phyloP scores from a whole-genome alignment of 805 yeast species.

The Ogataea neopini region DNA sequence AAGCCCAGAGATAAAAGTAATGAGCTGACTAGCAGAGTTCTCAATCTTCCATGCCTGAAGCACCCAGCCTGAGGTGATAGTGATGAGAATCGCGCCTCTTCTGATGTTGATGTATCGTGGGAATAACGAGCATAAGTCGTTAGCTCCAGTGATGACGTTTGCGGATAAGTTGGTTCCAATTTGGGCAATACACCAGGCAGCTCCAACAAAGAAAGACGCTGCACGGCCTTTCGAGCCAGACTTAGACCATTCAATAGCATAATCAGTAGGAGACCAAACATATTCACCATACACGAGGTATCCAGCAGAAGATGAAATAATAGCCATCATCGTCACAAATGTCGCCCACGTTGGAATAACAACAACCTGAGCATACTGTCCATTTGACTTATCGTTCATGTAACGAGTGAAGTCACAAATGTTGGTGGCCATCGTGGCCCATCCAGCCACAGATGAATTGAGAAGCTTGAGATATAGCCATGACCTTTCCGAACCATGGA shows the following conservation, averaged over 20 bases:
- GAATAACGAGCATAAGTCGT: conserved; percentile 55
- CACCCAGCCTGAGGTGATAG: conserved; percentile 39
- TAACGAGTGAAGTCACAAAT: conserved; percentile 42
- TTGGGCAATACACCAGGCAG: conserved; percentile 31
- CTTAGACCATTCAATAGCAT: conserved; percentile 37
- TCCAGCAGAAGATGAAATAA: conserved; percentile 39
- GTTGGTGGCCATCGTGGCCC: conserved; percentile 40
- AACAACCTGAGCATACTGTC: conserved; percentile 35
- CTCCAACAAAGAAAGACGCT: conserved; percentile 23
- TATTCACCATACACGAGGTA: conserved; percentile 41
- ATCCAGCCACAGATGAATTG: conserved; percentile 36
- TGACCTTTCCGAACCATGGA: conserved; percentile 27
- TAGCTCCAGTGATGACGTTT: conserved; percentile 60
- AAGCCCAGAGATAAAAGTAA: conserved; percentile 40
- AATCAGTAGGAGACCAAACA: conserved; percentile 46
- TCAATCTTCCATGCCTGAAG: conserved; percentile 44
- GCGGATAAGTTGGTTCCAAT: conserved; percentile 51
- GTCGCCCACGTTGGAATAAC: conserved; percentile 29
- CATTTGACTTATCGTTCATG: conserved; percentile 33
- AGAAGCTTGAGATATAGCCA: conserved; percentile 31
- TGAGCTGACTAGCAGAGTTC: conserved; percentile 37
- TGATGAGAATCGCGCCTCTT: conserved; percentile 47
- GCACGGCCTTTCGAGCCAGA: conserved; percentile 24
- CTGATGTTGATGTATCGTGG: conserved; percentile 60
- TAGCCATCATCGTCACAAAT: conserved; percentile 35